Base-by-base conservation (phyloP, 2,329 filamentous ascomycete species). In the Chalaropsis thielavioides region DNA sequence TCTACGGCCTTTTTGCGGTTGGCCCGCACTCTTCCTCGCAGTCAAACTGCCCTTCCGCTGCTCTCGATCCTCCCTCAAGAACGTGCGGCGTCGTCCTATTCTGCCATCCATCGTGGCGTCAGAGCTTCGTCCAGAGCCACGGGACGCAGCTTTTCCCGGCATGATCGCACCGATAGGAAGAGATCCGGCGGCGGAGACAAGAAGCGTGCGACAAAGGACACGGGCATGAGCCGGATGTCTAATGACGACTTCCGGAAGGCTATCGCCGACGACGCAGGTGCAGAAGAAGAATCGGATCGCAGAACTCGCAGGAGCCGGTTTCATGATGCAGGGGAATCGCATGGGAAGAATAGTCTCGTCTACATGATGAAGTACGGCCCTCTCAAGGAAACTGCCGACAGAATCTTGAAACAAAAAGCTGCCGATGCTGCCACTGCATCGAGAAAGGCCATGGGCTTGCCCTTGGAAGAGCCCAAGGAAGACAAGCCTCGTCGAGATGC, bases 41-140 rank as follows among this genome's bases (percentile, higher is more conserved):
- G 27, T 15, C 58, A 51, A 38, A 13, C 11, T 54, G 61, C 43
- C 22, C 41, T 17, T 64, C 24, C 63, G 27, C 40, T 11, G 43
- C 7, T 54, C n/a, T 13, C 56, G 17, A 8, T 24, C 15, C 49
- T 64, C n/a, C 35, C 15, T 6, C 65, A 61, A 27, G 40, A 17
- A 10, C 65, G 65, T 22, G 61, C 54, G 5, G 61, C 65, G 22
- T 69, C 69, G 10, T 70, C 69, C 51, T 79, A 89, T 67, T 87
- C 86, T 10, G 87, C 86, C 54, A 90, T 91, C 70, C 82, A 84
- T 69, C 78, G 81, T 58, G 87, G 87, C 15, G 77, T 90, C 31
- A 61, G 58, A 40, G 38, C 41, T 22, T 56, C 61, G 38, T 59
- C 63, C 27, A 64, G 46, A 35, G 15, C 62, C 58, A 38, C 31